Conservation (phyloP, 108 stramenopile species). For the Skeletonema marinoi region DNA sequence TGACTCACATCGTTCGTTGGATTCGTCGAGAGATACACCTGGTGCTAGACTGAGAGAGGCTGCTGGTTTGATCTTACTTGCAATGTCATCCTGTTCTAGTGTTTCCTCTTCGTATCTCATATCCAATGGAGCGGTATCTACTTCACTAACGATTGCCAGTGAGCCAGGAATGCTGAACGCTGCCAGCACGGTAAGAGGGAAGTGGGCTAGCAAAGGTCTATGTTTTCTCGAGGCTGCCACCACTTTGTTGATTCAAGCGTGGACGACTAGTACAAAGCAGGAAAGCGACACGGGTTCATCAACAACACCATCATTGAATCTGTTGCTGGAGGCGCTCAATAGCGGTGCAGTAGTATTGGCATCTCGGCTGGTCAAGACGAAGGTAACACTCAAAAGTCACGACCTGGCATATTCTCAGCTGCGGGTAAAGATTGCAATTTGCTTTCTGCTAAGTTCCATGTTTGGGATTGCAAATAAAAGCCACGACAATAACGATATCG, state of each 20-base stretch:
- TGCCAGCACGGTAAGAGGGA: constrained; percentile 67
- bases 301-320: constrained; percentile 44
- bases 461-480: constrained; percentile 74
- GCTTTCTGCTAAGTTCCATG: constrained; percentile 64
- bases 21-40: constrained; percentile 64
- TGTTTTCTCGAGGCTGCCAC: constrained; percentile 72
- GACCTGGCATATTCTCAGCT: constrained; percentile 58
- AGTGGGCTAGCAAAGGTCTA: constrained; percentile 65
- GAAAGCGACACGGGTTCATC: constrained; percentile 37
- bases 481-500: constrained; percentile 46
- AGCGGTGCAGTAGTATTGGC: constrained; percentile 64
- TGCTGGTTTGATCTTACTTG: constrained; percentile 64
- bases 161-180: constrained; percentile 53
- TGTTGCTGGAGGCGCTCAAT: constrained; percentile 72
- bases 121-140: constrained; percentile 57
- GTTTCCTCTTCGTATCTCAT: constrained; percentile 67
- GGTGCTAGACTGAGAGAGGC: constrained; percentile 64
- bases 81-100: constrained; percentile 66
- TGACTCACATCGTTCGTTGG: constrained; percentile 60
- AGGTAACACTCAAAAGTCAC: constrained; percentile 67
- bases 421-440: constrained; percentile 44
- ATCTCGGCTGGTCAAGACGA: constrained; percentile 60
- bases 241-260: constrained; percentile 62
- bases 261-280: constrained; percentile 52
- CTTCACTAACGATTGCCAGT: constrained; percentile 51